These are phyloP conservation scores for Amanita rubescens DNA, from an alignment of 768 basidiomycete species.

Conservation along the genomic window DNA sequence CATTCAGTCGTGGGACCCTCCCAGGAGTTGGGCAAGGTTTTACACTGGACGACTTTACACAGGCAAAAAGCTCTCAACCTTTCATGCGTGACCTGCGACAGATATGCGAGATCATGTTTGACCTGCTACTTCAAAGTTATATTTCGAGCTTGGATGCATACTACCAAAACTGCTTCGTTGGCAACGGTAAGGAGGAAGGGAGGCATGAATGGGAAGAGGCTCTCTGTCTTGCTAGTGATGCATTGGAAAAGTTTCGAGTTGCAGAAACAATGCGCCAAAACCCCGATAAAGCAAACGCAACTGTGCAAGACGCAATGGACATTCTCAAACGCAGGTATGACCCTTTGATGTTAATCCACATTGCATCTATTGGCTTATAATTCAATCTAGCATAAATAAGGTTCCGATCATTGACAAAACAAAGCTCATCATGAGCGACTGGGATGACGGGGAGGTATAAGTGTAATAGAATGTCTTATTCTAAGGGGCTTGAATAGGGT, in stretches of 20 bases:
- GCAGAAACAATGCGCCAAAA: slow-evolving; percentile 7
- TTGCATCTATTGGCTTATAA: not conserved
- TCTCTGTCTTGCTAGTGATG: not conserved
- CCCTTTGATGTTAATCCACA: slow-evolving; percentile 2
- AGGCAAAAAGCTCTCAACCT: not conserved
- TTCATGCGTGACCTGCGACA: slow-evolving; percentile 10
- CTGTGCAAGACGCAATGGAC: slow-evolving; percentile 3
- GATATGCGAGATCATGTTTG: slow-evolving; percentile 13
- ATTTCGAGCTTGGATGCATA: slow-evolving; percentile 9
- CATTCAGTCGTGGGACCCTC: not conserved
- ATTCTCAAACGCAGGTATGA: slow-evolving; percentile 9
- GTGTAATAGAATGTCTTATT: not conserved
- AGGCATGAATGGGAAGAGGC: not conserved
- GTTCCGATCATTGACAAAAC: slow-evolving; percentile 3
- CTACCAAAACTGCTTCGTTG: slow-evolving; percentile 3
- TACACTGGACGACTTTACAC: slow-evolving; percentile 8
- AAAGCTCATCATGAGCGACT: slow-evolving; percentile 10
- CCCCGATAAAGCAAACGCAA: slow-evolving; percentile 1
- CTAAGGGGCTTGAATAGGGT: too few species aligned
- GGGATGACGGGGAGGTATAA: not conserved
- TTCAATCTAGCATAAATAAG: too few species aligned
- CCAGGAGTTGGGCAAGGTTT: not conserved
- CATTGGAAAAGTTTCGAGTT: not conserved
- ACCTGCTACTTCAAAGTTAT: slow-evolving; percentile 10
- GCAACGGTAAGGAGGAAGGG: slow-evolving; percentile 2